Base-by-base conservation (phyloP, 441 rosid species). In the Pelargonium fulgidum region DNA sequence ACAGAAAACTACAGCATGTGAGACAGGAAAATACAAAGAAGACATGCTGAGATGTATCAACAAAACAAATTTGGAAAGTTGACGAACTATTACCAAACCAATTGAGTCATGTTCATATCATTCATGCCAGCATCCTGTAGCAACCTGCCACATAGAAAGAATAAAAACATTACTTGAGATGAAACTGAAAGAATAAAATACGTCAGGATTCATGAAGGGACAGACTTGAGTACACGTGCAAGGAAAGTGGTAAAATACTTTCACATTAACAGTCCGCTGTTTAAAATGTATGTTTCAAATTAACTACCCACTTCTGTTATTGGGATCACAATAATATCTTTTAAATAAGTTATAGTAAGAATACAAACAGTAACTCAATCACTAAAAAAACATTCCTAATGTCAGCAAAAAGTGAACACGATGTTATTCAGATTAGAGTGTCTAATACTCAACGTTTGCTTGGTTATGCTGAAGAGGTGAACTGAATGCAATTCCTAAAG, bases 41-140 rank as follows among this genome's bases (percentile, higher is more conserved):
- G 5, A 29, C 36, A 3, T 29, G 36, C 36, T 29, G 36, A 29
- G 36, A 29, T 29, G 36, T 29, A 3, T 29, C 36, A 3, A 4
- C 36, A 29, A 29, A 29, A 29, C 36, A 29, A 29, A 1, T 29
- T 29, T 29, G 36, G 36, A 4, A 29, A 29, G 36, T 29, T 29
- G 36, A 4, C 5, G 4, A 29, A 29, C 36, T 29, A 1, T 81
- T 81, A 88, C 98, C 98, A 93, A 54, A 90, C 79, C 71, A 91
- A 80, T 1, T 91, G 97, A 66, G 88, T 87, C 96, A 85, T 85
- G 58, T 20, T 80, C 10, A 76, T 76, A 72, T 91, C 97, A 80
- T 73, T 86, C 80, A 87, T 76, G 69, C 93, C 92, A 33, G 91
- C 88, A 73, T 91, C 98, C 76, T 84, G 93, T 83, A 89, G 81